Conservation (phyloP, 768 basidiomycete species). For the Pulveroboletus sp. region DNA sequence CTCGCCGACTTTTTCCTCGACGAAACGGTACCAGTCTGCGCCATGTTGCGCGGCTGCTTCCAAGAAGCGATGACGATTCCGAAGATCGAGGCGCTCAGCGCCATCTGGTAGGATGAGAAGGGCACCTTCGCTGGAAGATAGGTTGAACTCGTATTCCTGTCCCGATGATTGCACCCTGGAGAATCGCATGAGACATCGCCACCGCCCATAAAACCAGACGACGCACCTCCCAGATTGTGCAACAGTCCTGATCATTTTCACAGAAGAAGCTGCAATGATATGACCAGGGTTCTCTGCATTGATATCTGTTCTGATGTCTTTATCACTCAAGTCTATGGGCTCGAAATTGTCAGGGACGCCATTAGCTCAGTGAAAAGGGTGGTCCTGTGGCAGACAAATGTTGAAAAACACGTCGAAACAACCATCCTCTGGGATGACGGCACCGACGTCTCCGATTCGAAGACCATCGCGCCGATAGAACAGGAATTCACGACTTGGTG, state of each 20-base stretch:
- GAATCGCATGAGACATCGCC: neutral
- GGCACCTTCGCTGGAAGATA: slow-evolving; percentile 24
- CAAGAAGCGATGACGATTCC: slow-evolving; percentile 15
- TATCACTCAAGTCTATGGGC: slow-evolving; percentile 11
- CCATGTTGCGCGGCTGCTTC: slow-evolving; percentile 19
- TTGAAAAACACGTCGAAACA: too few species aligned
- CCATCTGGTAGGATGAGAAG: too few species aligned
- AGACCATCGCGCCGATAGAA: too few species aligned
- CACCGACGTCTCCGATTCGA: too few species aligned
- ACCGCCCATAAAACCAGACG: neutral
- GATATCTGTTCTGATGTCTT: too few species aligned
- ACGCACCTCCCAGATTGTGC: neutral
- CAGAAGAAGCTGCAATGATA: too few species aligned
- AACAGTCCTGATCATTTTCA: too few species aligned
- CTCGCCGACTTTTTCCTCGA: slow-evolving; percentile 10
- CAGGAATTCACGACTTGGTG: too few species aligned
- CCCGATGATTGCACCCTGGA: neutral
- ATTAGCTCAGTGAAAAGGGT: neutral
- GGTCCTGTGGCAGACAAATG: neutral
- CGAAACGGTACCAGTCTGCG: slow-evolving; percentile 27
- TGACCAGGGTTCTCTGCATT: too few species aligned
- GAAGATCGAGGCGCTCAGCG: slow-evolving; percentile 17
- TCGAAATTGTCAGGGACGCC: neutral
- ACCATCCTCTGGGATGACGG: too few species aligned
- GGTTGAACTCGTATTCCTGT: slow-evolving; percentile 3